Evolutionary conservation across 2,329 filamentous ascomycete genomes (phyloP).

Genomic region (Colletotrichum sp.): DNA sequence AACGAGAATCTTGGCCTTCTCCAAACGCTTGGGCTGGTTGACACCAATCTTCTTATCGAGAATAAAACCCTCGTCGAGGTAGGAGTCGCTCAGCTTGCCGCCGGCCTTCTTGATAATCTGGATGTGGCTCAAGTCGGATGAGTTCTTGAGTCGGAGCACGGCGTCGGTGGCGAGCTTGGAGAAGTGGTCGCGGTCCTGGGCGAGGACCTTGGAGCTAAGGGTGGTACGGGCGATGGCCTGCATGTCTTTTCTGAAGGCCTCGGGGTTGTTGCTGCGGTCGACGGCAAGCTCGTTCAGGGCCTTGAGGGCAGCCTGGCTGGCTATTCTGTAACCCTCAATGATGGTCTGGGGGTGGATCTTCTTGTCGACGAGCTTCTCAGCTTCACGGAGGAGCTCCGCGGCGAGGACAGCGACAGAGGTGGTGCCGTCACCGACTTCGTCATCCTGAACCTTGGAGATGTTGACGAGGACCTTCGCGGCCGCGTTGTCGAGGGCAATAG

Average conservation of each 20-base stretch:
- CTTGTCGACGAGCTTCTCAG: constrained; percentile 95
- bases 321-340: constrained; percentile 98
- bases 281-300: constrained; percentile 85
- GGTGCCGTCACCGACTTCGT: constrained; percentile 97
- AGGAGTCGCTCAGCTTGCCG: constrained; percentile 96
- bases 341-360: constrained; percentile 99
- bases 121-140: constrained; percentile 94
- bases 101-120: constrained; percentile 99
- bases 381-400: constrained; percentile 92
- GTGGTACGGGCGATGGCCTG: constrained; percentile 92
- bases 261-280: constrained; percentile 84
- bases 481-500: constrained; percentile 97
- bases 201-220: constrained; percentile 94
- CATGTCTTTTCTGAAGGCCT: constrained; percentile 88
- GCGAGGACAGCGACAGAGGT: constrained; percentile 97
- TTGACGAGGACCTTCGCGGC: constrained; percentile 98
- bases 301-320: constrained; percentile 83
- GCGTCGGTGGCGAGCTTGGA: constrained; percentile 89
- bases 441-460: constrained; percentile 98
- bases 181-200: constrained; percentile 93
- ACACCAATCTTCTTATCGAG: constrained; percentile 99
- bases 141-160: constrained; percentile 86
- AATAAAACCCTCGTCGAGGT: constrained; percentile 97
- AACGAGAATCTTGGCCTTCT: constrained; percentile 97
- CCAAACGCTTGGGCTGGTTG: constrained; percentile 95